These are phyloP conservation scores for Cryptococcus sp. DNA, from an alignment of 1,284 basidiomycete species.

Conservation along the genomic window DNA sequence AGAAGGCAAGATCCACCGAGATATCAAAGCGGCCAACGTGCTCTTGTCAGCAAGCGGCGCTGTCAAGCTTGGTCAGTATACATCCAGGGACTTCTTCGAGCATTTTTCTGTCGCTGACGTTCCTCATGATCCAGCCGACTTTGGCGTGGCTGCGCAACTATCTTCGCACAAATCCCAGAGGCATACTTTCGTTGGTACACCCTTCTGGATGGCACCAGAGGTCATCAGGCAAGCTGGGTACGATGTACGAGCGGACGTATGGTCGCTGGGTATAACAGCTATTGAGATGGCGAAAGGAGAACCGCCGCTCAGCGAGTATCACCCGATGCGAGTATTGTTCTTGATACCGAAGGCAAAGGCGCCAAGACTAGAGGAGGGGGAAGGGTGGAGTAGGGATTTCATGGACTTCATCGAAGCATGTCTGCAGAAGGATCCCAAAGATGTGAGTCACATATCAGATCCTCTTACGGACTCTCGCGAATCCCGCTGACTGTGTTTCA, in stretches of 20 bases:
- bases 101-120: not conserved
- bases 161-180: conserved; percentile 86
- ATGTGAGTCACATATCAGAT: conserved; percentile 57
- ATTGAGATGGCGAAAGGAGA: conserved; percentile 95
- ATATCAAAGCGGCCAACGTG: conserved; percentile 98
- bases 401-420: conserved; percentile 91
- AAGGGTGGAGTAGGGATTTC: conserved; percentile 73
- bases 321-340: conserved; percentile 87
- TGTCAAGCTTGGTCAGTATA: conserved; percentile 73
- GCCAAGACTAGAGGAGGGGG: conserved; percentile 78
- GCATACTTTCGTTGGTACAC: conserved; percentile 92
- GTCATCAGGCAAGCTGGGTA: conserved; percentile 97
- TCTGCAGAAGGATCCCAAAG: conserved; percentile 85
- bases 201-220: conserved; percentile 99
- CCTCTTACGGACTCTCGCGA: not conserved
- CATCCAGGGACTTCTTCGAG: not conserved
- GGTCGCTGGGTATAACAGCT: conserved; percentile 92
- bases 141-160: conserved; percentile 92
- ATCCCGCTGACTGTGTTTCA: conserved; percentile 16
- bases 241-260: conserved; percentile 94
- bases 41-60: conserved; percentile 84
- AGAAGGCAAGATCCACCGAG: conserved; percentile 94
- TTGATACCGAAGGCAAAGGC: conserved; percentile 88
- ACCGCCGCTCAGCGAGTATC: conserved; percentile 84
- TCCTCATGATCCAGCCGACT: conserved; percentile 66